Base-by-base conservation (phyloP, 2,329 filamentous ascomycete genomes). In the Diplocarpon mali region DNA sequence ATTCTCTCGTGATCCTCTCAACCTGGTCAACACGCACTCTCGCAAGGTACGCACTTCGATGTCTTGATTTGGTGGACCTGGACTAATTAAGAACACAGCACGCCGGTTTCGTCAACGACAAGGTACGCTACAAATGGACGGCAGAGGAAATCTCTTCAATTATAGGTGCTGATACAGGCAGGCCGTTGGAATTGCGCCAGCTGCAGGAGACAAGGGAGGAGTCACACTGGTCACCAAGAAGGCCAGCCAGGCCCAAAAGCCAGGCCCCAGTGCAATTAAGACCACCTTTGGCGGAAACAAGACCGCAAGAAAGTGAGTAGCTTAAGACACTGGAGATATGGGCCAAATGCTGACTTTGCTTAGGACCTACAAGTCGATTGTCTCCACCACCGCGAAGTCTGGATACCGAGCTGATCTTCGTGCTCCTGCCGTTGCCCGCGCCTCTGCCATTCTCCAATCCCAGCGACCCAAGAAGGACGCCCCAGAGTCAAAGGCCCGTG, bases 1-100 rank as follows among this genome's bases (percentile, higher is more conserved):
- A 71, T 88, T 98, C 78, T 96, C 90, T 60, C 84, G 85, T 61
- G 90, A 96, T 67, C 86, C 89, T 62, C 72, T 95, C 59, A 98
- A 96, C 80, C 71, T 96, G 69, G 76, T 72, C 68, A 96, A 95
- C 83, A 74, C 82, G 71, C 83, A 94, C 76, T 81, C 77, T 61
- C 84, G 86, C 73, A 96, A 94, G 82, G 86, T 92, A 70, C 55
- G 65, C 46, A 58, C 27, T 43, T 15, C 14, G 14, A 15, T 24
- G 14, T 10, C n/a, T 20, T 15, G 9, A 44, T 29, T 40, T 35
- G 28, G 14, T 35, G 38, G 9, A 24, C 8, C 35, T n/a, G 30
- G 37, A 24, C 51, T 56, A 50, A 53, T 38, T 30, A n/a, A 10
- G 16, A 28, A 45, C 53, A 52, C 65, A 93, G 86, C 78, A 95